Evolutionary conservation across 345 rosid genomes (phyloP), one percentile per base, ranked within the genome.

Genomic region (Dipteronia sinensis): DNA sequence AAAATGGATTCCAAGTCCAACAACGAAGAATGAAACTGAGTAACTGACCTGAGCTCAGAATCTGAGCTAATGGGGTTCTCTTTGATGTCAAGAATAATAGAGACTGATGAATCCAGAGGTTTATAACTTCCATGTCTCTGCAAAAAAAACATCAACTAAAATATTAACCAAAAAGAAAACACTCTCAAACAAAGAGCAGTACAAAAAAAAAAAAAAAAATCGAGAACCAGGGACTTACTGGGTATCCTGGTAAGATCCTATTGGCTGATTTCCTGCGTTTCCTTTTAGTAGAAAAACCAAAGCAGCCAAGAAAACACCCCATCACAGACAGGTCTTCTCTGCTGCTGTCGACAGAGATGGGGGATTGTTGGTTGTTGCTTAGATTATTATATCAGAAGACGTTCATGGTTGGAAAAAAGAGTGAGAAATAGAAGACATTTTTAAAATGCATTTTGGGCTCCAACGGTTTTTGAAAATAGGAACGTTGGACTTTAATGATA

Each of bases 241-340:
- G 89, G 74, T 85, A 82, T n/a, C 86, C 82, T 42, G 88, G 86
- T 17, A 84, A 87, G 81, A 89, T 81, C 59, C 83, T 82, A 15
- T 78, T 84, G 67, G 81, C 79, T 3, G 88, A 86, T 38, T 82
- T 89, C 79, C 90, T 85, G 8, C 79, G 88, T 79, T 87, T 87
- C 78, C 86, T 85, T 74, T 86, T 90, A 76, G 89, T 78, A 72
- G 97, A 82, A 79, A 88, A 72, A 73, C 98, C 94, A 79, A 95
- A 95, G 83, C 98, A 95, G 27, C 90, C 94, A 58, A 89, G 86
- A 66, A 95, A 95, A 82, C 98, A 95, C 71, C 92, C 98, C 98
- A 93, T 95, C 69, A 61, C 71, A 71, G 73, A 61, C 71, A 71
- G 73, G 68, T 61, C 79, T 65, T 42, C 67, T 78, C 10, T 22